Base-by-base conservation (phyloP, 805 yeast genomes). In the Barnettozyma populi region DNA sequence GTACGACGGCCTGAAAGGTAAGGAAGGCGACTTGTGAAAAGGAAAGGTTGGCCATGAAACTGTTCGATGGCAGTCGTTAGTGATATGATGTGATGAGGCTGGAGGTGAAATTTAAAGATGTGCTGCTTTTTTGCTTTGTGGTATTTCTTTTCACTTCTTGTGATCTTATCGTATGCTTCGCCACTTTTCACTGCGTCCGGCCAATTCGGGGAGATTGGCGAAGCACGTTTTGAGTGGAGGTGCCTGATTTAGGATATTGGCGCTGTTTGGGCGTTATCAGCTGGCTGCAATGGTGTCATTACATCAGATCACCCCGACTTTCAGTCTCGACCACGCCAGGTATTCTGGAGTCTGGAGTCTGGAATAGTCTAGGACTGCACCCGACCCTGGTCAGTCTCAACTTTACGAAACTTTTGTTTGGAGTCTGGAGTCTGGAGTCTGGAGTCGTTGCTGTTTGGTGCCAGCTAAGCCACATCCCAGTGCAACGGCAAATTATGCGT, bases 1-100 rank as follows among this genome's bases (percentile, higher is more conserved):
- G 94, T 43, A 88, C 69, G 25, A 90, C 95, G 1, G 97, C 96
- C 70, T 92, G 90, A 59, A 92, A 83, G 1, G 97, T 90, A 51
- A 90, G 73, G 54, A 80, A 83, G 11, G 75, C 64, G 16, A 72
- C 62, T 45, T 67, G 52, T 5, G 40, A 27, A 39, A 56, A 54
- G 8, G 59, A 56, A 24, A 55, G 31, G 38, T 47, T 45, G 7
- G 50, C 50, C 50, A 47, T 47, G 36, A 35, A 47, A 11, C 45
- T 16, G 42, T 24, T 24, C 20, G 32, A 16, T 16, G 42, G 31
- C 32, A n/a, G 32, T 19, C 14, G 8, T 23, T 39, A 6, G 11
- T 39, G 20, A 16, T 23, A 3, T 25, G 34, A 24, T 24, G n/a
- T 3, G 32, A 29, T 10, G 13, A n/a, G n/a, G 25, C 25, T 23